Base-by-base conservation (phyloP, 345 rosid genomes). In the Rhodamnia rubescens region DNA sequence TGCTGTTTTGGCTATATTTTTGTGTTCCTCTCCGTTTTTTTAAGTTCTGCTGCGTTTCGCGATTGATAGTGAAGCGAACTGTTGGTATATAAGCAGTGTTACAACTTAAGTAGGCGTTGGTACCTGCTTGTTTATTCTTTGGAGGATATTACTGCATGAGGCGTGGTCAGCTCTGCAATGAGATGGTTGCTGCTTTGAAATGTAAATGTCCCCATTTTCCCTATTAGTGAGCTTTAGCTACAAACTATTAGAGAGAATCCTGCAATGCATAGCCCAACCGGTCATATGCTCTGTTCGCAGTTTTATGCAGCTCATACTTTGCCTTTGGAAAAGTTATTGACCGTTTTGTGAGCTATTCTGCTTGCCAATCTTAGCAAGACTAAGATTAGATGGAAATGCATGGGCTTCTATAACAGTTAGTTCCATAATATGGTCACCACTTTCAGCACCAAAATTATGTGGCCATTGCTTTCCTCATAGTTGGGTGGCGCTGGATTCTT, bases 151-250 rank as follows among this genome's bases (percentile, higher is more conserved):
- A 69, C 47, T 69, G 47, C 78, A 32, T 40, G 78, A 2, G 80
- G 80, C 14, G 7, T 18, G 80, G 80, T 69, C 8, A 21, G 47
- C 80, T 36, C 40, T 40, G 0, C 47, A 36, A 11, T 69, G 47
- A 69, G 18, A 26, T 20, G 2, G 78, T 69, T 2, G 13, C 7
- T 32, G 78, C 47, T 69, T 69, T 69, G 78, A 36, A 36, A 69
- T 18, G 47, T 32, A 0, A 2, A 18, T 18, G 80, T 8, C 13
- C 80, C 80, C 47, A 36, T 69, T 69, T 69, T 9, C 80, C 0
- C 20, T 69, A 18, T 8, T 36, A 18, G 80, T 9, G 80, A 36
- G 80, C 7, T 36, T 69, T 69, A 69, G 78, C 78, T 36, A 36
- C 80, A 18, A 18, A 36, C 40, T 69, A 36, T 7, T 36, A 32